These are phyloP conservation scores for Viola pubescens DNA, from an alignment of 441 rosid species.

Conservation along the genomic window DNA sequence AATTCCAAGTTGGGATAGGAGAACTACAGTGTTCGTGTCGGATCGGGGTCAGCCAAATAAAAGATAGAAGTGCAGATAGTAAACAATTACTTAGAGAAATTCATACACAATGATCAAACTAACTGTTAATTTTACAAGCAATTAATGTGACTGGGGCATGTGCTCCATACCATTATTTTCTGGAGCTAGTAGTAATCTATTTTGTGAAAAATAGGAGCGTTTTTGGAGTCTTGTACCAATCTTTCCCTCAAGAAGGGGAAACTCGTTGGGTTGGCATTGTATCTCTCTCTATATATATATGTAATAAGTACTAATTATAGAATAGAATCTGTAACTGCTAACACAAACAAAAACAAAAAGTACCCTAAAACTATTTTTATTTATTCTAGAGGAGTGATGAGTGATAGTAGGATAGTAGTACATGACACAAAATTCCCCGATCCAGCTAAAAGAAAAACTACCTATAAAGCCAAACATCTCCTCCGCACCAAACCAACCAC, in stretches of 20 bases:
- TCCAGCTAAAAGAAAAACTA: neutral
- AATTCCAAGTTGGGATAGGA: too few species aligned
- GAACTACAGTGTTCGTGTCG: too few species aligned
- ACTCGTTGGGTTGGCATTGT: neutral
- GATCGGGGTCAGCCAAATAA: too few species aligned
- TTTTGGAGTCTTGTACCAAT: neutral
- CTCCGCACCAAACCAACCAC: constrained; percentile 19
- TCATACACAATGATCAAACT: too few species aligned
- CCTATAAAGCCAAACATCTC: constrained; percentile 11
- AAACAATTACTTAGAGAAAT: too few species aligned
- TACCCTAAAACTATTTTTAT: neutral
- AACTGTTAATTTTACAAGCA: too few species aligned
- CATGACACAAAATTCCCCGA: constrained; percentile 1
- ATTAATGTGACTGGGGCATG: neutral
- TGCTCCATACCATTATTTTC: too few species aligned
- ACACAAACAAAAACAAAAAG: neutral
- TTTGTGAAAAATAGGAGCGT: neutral
- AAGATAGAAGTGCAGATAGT: too few species aligned
- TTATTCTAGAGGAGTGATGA: neutral
- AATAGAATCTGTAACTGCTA: constrained; percentile 4
- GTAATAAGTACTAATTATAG: too few species aligned
- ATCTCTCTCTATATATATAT: neutral
- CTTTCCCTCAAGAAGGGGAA: neutral
- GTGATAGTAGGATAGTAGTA: neutral
- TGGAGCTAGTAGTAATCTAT: too few species aligned